These are phyloP conservation scores for barrel medic (Medicago truncatula) DNA, from an alignment of 306 rosid species.

Conservation along the genomic window MtrunA17r5.0-ANR NC_053045.1:48505001-48505500, in stretches of 20 bases:
- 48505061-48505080: neutral
- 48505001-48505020: too few relatives aligned
- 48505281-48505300: neutral
- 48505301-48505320: neutral
- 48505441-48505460: neutral
- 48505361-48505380: neutral
- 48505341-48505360: conserved; percentile 2
- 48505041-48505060: neutral
- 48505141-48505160: neutral
- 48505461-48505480: conserved; percentile 13
- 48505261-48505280: neutral
- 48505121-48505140: too few relatives aligned
- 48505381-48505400: neutral
- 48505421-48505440: conserved; percentile 5
- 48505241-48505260: too few relatives aligned
- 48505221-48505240: too few relatives aligned
- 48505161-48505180: neutral
- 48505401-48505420: neutral
- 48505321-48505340: conserved; percentile 1
- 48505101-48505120: too few relatives aligned
- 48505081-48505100: neutral
- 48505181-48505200: neutral
- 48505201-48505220: neutral
- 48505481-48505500: conserved; percentile 22
- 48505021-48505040: neutral